Percentiles rank a stretch among this genome's conserved stretches.
Conservation (phyloP, 768 basidiomycete species). For the Pleurotus tuber-regium region DNA sequence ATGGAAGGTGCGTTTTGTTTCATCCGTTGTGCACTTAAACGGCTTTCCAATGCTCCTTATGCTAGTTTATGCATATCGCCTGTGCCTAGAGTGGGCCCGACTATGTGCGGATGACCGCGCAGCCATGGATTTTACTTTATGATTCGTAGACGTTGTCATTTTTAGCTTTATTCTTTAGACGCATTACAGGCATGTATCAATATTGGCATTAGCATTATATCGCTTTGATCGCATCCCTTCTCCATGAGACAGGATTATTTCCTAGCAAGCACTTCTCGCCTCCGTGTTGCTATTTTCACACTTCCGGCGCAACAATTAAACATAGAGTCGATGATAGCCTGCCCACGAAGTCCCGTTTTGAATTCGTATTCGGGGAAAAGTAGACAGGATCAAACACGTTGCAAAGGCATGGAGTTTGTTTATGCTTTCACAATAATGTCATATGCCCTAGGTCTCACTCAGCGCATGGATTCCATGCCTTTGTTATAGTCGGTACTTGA, state of each 20-base stretch:
- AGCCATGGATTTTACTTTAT: slow-evolving; percentile 45
- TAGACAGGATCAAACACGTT: slow-evolving; percentile 13
- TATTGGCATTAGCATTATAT: slow-evolving; percentile 9
- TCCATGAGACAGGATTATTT: too few species aligned
- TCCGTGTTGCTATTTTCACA: not conserved
- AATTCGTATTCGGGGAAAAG: not conserved
- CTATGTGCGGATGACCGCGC: slow-evolving; percentile 85
- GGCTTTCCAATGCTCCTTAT: not conserved
- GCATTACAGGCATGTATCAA: slow-evolving; percentile 10
- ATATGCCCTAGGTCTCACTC: not conserved
- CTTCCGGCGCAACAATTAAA: too few species aligned
- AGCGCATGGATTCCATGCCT: not conserved
- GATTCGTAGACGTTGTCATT: slow-evolving; percentile 3
- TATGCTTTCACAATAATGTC: not conserved
- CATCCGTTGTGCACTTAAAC: not conserved
- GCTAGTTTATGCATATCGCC: slow-evolving; percentile 80
- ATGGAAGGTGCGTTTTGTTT: slow-evolving; percentile 75
- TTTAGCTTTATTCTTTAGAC: not conserved
- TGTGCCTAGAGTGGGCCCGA: slow-evolving; percentile 87
- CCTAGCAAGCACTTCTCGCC: too few species aligned
- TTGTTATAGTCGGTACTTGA: not conserved
- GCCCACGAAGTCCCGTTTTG: too few species aligned
- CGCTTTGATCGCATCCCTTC: too few species aligned
- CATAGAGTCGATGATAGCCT: too few species aligned
- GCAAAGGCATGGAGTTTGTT: slow-evolving; percentile 10